Evolutionary conservation across 192 early-diverging fungal species (phyloP), one percentile per base, ranked within the genome.

Genomic region (Backusella psychrophila): DNA sequence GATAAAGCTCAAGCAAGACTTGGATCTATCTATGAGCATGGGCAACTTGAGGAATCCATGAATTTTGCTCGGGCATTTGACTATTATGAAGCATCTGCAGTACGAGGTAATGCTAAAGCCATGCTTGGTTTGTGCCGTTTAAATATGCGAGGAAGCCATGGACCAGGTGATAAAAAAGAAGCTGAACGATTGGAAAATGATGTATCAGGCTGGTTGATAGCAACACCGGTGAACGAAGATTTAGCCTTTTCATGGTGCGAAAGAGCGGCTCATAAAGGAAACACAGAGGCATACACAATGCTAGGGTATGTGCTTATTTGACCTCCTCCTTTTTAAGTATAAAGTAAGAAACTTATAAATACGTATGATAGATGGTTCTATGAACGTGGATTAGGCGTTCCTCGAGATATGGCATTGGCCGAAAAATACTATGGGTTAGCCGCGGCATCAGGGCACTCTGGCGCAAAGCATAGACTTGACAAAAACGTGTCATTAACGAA

Each of bases 61-160:
- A 91, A 96, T 73, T 88, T 94, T 19, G 80, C 75, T 49, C 72
- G 84, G 31, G 94, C 93, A 29, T 87, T 94, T 53, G 86, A 88
- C 71, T 95, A 91, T 86, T 98, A 96, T 81, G 85, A 89, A 69
- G 80, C 90, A 56, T 96, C 95, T 0, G 93, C 96, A 0, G 89
- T 90, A 29, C 86, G 90, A 69, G 93, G 93, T 46, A 85, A 93
- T 17, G 89, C 87, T 8, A 85, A 96, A 84, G 92, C 95, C 38
- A 92, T 95, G 91, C 91, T 98, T 85, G 93, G 91, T 63, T 85
- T 98, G 17, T 93, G 92, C 69, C 93, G 94, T n/a, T 94, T 95
- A 90, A 96, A 95, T 77, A 83, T 96, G 23, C 90, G 90, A 29
- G 97, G 97, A 44, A 71, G 52, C 12, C 76, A 77, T 71, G 76